Evolutionary conservation across 2,329 filamentous ascomycete genomes (phyloP).

Genomic region (Fusarium gaditjirri): DNA sequence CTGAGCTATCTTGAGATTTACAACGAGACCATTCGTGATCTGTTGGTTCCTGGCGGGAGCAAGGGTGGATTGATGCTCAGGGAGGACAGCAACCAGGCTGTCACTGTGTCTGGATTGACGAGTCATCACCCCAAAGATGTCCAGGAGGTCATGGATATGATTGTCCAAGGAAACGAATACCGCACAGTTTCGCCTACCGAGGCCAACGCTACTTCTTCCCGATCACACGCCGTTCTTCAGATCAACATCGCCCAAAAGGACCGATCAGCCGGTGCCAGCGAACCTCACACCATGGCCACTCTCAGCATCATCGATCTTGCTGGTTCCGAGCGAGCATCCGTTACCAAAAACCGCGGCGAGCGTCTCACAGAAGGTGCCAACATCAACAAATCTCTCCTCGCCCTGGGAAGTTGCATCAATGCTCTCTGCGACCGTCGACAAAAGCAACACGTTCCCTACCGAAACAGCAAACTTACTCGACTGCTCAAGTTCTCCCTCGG

Average conservation of each 20-base stretch:
- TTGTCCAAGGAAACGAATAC: constrained; percentile 92
- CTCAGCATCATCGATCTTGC: constrained; percentile 98
- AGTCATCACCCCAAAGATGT: constrained; percentile 93
- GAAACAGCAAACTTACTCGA: constrained; percentile 96
- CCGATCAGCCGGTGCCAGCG: constrained; percentile 88
- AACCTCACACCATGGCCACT: constrained; percentile 97
- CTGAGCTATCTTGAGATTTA: constrained; percentile 98
- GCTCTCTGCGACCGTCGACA: constrained; percentile 93
- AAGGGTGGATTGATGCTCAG: constrained; percentile 90
- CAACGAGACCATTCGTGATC: constrained; percentile 97
- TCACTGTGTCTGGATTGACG: constrained; percentile 89
- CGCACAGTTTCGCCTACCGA: constrained; percentile 96
- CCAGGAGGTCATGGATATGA: constrained; percentile 99
- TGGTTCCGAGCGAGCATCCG: constrained; percentile 93
- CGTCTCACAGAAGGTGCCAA: constrained; percentile 93
- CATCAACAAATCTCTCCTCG: constrained; percentile 98
- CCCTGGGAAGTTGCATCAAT: constrained; percentile 97
- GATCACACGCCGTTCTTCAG: constrained; percentile 96
- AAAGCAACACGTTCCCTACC: constrained; percentile 93
- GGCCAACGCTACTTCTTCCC: constrained; percentile 96
- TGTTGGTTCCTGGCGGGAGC: constrained; percentile 83
- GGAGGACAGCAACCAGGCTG: constrained; percentile 92
- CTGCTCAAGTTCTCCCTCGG: constrained; percentile 96
- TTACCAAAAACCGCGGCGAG: constrained; percentile 95
- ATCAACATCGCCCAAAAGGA: constrained; percentile 97